Conservation (phyloP, 2,329 filamentous ascomycete genomes). For the Phaeosphaeria sp. region DNA sequence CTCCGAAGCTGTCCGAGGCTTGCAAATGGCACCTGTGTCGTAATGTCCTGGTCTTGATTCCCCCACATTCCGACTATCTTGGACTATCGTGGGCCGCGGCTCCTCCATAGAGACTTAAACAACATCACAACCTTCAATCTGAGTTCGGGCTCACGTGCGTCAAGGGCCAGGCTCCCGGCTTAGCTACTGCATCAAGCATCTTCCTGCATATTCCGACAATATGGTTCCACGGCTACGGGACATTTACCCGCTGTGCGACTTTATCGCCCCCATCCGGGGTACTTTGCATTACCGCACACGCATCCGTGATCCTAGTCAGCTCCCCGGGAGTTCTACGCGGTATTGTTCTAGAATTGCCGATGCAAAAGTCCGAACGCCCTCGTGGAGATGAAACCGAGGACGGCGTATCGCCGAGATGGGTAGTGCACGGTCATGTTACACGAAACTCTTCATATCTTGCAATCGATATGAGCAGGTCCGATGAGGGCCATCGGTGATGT, state of each 20-base stretch:
- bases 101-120: background rate
- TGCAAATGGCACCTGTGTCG: background rate
- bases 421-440: background rate
- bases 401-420: background rate
- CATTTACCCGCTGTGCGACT: background rate
- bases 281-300: background rate
- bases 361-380: background rate
- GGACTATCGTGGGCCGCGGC: background rate
- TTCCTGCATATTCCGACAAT: background rate
- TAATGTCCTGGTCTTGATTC: too few species aligned
- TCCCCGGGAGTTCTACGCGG: background rate
- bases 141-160: background rate
- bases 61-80: slow-evolving; percentile 3
- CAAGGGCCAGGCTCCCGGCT: background rate
- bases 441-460: background rate
- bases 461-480: background rate
- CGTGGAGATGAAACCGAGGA: background rate
- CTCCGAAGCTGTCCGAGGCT: background rate
- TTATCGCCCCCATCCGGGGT: background rate
- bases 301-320: background rate
- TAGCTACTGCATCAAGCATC: too few species aligned
- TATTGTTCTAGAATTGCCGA: background rate
- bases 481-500: background rate
- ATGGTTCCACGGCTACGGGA: slow-evolving; percentile 1
- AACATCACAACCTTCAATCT: background rate